Evolutionary conservation across 2,329 filamentous ascomycete species (phyloP).

Genomic region (Cladosporium austrohemisphaericum): DNA sequence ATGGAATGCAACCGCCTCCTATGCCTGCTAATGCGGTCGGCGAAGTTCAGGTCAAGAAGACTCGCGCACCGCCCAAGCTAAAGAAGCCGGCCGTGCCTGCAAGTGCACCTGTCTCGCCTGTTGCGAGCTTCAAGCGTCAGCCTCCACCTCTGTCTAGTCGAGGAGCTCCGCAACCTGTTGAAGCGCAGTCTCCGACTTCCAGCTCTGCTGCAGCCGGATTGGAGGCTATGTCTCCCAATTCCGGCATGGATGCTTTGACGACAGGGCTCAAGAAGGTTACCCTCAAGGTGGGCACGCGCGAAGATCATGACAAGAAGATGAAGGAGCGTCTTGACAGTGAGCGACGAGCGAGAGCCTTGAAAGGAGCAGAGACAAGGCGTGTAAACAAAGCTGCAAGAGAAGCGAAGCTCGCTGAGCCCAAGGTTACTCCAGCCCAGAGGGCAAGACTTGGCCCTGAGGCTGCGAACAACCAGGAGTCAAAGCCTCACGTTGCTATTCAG

Average conservation of each 20-base stretch:
- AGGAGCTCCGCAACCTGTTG: not conserved
- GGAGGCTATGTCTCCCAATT: constrained; percentile 14
- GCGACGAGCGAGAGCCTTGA: constrained; percentile 29
- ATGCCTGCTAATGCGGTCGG: constrained; percentile 14
- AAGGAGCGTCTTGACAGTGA: constrained; percentile 45
- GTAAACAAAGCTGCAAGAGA: constrained; percentile 33
- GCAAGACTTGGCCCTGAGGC: constrained; percentile 7
- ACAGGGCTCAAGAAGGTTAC: constrained; percentile 56
- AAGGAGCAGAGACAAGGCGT: constrained; percentile 31
- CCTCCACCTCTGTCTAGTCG: not conserved
- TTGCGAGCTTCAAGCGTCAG: constrained; percentile 30
- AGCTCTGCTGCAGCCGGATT: not conserved
- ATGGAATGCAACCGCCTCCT: constrained; percentile 31
- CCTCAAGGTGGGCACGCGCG: constrained; percentile 54
- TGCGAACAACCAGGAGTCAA: no score
- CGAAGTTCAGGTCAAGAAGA: constrained; percentile 26
- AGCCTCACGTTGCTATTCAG: no score
- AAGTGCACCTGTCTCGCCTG: constrained; percentile 37
- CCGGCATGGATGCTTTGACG: constrained; percentile 49
- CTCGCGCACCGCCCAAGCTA: constrained; percentile 23
- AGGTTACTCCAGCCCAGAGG: constrained; percentile 10
- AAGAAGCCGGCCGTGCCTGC: constrained; percentile 14
- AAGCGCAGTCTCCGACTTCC: not conserved
- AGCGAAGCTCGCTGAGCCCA: constrained; percentile 17
- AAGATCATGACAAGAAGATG: constrained; percentile 49